Evolutionary conservation across 805 yeast genomes (phyloP), one percentile per base, ranked within the genome.

Genomic region (Jamesozyma rosinii): DNA sequence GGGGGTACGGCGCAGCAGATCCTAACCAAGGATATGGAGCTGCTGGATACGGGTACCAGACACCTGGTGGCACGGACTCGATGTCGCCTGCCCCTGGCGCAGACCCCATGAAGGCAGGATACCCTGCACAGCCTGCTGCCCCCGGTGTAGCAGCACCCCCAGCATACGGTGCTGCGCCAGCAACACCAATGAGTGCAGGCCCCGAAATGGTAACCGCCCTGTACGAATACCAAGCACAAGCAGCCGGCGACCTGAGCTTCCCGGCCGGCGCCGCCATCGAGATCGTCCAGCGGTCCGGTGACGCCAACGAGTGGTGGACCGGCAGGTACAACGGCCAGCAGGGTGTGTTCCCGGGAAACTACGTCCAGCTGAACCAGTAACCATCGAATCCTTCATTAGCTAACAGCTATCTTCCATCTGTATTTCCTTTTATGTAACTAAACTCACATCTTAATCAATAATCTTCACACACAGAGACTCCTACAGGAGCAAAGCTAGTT

Each of bases 231-330:
- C 68, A 81, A 8, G 95, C 97, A 0, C 97, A 88, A 64, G 92
- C 96, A 0, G 84, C 75, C 27, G 97, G 97, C 19, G 98, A 92
- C 59, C 71, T 92, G 57, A 66, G 83, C 17, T 86, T 92, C 68
- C 73, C 79, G 29, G 95, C 95, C 0, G 98, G 97, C 19, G 83
- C 89, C 18, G 74, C 79, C 26, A 89, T 92, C 51, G 84, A 85
- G 53, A 72, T 92, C 46, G 76, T 88, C 3, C 84, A 87, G 58
- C 80, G 86, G 57, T 83, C 95, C 1, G 71, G 76, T 0, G 95
- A 88, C 60, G 74, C 80, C 42, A 87, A 86, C 55, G 98, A 95
- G 5, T 92, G 98, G 98, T 92, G 98, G 98, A 87, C 96, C 0
- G 98, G 98, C 13, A 67, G 72, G 33, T 68, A 75, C 49, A 85